Conservation (phyloP, 805 yeast genomes). For the Ogataea trehaloabstinens region DNA sequence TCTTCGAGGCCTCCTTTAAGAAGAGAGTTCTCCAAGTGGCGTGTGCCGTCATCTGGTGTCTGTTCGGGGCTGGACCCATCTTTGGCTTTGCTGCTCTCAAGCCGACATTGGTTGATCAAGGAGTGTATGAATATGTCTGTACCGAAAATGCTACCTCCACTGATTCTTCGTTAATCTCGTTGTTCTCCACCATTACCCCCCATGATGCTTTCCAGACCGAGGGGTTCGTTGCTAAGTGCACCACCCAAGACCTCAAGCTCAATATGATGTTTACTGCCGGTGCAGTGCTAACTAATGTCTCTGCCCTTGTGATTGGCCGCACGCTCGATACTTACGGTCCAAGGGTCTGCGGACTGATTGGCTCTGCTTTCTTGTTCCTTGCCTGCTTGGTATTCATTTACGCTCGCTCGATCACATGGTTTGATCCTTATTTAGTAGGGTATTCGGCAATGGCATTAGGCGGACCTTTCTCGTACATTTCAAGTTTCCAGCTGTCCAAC, state of each 20-base stretch:
- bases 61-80: conserved; percentile 56
- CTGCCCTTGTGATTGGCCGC: conserved; percentile 51
- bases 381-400: conserved; percentile 47
- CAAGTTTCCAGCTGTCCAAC: conserved; percentile 56
- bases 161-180: conserved; percentile 6
- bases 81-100: conserved; percentile 62
- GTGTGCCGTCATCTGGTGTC: conserved; percentile 55
- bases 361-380: conserved; percentile 44
- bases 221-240: conserved; percentile 41
- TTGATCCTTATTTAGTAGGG: conserved; percentile 54
- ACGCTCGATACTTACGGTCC: conserved; percentile 52
- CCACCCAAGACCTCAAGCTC: conserved; percentile 51
- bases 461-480: conserved; percentile 56
- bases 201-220: conserved; percentile 17
- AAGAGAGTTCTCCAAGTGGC: conserved; percentile 40
- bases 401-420: conserved; percentile 29
- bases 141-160: conserved; percentile 19
- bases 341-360: conserved; percentile 50
- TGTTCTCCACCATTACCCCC: conserved; percentile 4
- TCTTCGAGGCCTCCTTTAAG: conserved; percentile 28
- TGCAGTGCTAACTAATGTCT: conserved; percentile 54
- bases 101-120: conserved; percentile 49
- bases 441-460: conserved; percentile 54
- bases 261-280: conserved; percentile 60
- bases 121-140: conserved; percentile 44